Evolutionary conservation across 1,139 yeast species (phyloP).

Genomic region (Yamadazyma diddensiae): DNA sequence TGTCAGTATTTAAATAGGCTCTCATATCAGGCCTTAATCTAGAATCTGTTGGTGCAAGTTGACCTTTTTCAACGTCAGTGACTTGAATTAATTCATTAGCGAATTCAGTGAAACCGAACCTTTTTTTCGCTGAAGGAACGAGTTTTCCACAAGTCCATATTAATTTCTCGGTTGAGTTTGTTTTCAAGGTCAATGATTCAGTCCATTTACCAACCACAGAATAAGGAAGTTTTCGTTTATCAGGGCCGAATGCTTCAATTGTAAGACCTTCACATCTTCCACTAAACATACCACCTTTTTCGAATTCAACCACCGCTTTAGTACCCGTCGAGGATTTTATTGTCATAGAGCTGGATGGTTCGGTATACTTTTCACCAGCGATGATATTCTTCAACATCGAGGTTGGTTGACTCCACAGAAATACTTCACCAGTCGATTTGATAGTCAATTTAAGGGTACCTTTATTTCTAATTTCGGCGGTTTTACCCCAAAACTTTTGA

Average conservation of each 20-base stretch:
- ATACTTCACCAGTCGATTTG: constrained; percentile 63
- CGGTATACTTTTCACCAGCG: constrained; percentile 95
- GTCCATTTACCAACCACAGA: constrained; percentile 79
- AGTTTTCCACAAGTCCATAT: constrained; percentile 71
- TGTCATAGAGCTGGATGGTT: constrained; percentile 71
- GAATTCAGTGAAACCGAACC: constrained; percentile 83
- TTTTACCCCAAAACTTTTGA: constrained; percentile 95
- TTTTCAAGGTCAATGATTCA: constrained; percentile 46
- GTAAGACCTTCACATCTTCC: constrained; percentile 82
- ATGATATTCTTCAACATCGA: constrained; percentile 80
- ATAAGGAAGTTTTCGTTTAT: constrained; percentile 34
- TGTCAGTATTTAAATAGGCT: constrained; percentile 64
- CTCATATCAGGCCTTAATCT: constrained; percentile 84
- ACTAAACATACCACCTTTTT: constrained; percentile 70
- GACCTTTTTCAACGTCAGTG: constrained; percentile 61
- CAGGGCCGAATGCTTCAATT: constrained; percentile 49
- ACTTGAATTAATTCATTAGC: constrained; percentile 80
- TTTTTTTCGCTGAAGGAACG: constrained; percentile 54
- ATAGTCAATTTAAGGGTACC: constrained; percentile 63
- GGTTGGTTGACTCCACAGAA: constrained; percentile 80
- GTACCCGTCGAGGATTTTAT: constrained; percentile 67
- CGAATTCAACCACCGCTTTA: constrained; percentile 70
- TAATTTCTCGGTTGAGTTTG: constrained; percentile 37
- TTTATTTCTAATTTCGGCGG: constrained; percentile 74
- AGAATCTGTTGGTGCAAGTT: constrained; percentile 82